A percentile compares a stretch with the other conserved stretches of the same genome.
These are phyloP conservation scores for Trametes villosa DNA, from an alignment of 768 basidiomycete species.

Conservation along the genomic window DNA sequence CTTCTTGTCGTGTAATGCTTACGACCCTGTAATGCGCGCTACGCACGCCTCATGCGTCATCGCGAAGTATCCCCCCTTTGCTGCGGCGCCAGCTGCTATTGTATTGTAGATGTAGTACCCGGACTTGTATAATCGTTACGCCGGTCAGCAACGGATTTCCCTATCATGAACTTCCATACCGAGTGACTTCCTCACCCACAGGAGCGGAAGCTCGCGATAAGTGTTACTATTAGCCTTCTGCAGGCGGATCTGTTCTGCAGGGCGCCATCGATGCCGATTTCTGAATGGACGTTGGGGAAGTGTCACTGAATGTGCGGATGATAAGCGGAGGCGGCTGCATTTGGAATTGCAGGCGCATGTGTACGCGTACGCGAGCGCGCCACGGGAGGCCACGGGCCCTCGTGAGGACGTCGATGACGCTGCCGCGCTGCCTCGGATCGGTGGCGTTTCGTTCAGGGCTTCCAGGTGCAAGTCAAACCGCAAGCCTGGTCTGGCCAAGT, in stretches of 20 bases:
- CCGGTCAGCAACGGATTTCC: constrained; percentile 3
- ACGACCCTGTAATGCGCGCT: constrained; percentile 8
- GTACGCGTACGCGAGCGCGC: background rate
- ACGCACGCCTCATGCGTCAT: constrained; percentile 1
- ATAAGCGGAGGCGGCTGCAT: background rate
- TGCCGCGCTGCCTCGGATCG: background rate
- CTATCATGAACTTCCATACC: background rate
- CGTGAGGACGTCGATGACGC: too few relatives aligned
- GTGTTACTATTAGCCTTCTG: too few relatives aligned
- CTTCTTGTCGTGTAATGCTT: background rate
- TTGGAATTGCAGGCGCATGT: background rate
- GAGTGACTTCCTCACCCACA: too few relatives aligned
- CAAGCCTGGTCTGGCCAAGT: background rate
- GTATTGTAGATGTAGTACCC: constrained; percentile 18
- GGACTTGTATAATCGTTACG: background rate
- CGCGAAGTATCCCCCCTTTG: constrained; percentile 10
- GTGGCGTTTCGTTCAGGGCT: background rate
- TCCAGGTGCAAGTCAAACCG: background rate
- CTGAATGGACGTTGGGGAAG: too few relatives aligned
- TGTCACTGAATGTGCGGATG: too few relatives aligned
- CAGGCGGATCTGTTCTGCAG: too few relatives aligned
- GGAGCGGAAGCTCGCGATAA: too few relatives aligned
- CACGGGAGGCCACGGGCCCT: background rate
- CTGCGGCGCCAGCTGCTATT: background rate
- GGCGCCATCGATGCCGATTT: too few relatives aligned